Base-by-base conservation (phyloP, 169 alveolate species). In the Babesia caballi region DNA sequence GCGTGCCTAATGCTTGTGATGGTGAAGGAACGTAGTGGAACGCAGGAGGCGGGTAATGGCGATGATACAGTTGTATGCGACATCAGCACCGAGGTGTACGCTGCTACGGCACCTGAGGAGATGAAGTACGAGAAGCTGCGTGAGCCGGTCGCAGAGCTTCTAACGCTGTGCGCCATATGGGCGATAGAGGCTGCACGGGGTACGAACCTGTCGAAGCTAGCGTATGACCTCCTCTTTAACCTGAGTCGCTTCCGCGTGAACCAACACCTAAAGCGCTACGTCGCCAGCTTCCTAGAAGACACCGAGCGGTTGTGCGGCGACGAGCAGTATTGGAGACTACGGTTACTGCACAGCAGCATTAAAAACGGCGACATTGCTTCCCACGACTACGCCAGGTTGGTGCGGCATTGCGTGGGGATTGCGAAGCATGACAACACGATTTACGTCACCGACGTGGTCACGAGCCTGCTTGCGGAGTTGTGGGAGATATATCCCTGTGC, bases 101-200 rank as follows among this genome's bases (percentile, higher is more conserved):
- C 53, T 17, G 58, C 21, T 6, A 44, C 42, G 5, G n/a, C 33
- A 15, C 28, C 58, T 5, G 35, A 42, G 28, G 73, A 63, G 44
- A 35, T 63, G 60, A 5, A 11, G 21, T 63, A 63, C 28, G 38
- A 17, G 0, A 1, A 47, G 15, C 38, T 25, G 38, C 32, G 49
- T 2, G 51, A 46, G 27, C 5, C 35, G 3, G 60, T 63, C 23
- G 23, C 15, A 1, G 44, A 28, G 3, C 4, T 44, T 3, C 46
- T 63, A n/a, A 33, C 60, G 9, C 27, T 63, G 3, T n/a, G 73
- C 42, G 33, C 78, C 12, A 44, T 77, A 11, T 77, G 81, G 85
- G 53, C 67, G 28, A 41, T 52, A 11, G 85, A 77, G 33, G 50
- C 57, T 0, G 66, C 44, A 0, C 17, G 42, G 3, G 42, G 66